Conservation (phyloP, 2,329 filamentous ascomycete genomes). For the Ascosphaera apis region DNA sequence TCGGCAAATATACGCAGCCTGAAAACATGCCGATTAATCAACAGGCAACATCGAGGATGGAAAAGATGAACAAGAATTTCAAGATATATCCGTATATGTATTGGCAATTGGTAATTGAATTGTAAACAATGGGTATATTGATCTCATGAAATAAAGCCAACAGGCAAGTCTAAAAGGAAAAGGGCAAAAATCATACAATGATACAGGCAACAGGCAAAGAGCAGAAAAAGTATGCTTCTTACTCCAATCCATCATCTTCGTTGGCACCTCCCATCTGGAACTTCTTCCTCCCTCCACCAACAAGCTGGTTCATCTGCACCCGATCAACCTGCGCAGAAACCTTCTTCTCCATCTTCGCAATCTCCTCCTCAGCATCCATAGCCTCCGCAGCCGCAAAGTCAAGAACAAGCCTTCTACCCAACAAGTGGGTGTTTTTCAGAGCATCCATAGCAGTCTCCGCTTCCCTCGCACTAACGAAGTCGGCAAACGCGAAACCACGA, state of each 20-base stretch:
- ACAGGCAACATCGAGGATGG: too few relatives aligned
- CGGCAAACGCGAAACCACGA: slow-evolving; percentile 89
- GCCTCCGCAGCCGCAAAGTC: slow-evolving; percentile 79
- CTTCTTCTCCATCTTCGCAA: slow-evolving; percentile 93
- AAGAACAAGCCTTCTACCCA: slow-evolving; percentile 71
- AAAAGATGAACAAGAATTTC: too few relatives aligned
- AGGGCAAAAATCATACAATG: too few relatives aligned
- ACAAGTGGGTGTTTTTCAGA: slow-evolving; percentile 74
- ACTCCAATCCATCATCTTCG: slow-evolving; percentile 39
- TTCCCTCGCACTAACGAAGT: slow-evolving; percentile 80
- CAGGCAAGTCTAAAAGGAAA: too few relatives aligned
- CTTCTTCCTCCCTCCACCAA: slow-evolving; percentile 58
- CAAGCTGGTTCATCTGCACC: slow-evolving; percentile 72
- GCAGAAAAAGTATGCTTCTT: too few relatives aligned
- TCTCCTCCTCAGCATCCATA: slow-evolving; percentile 82
- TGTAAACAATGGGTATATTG: too few relatives aligned
- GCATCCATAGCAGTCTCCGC: slow-evolving; percentile 79
- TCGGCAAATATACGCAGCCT: too few relatives aligned
- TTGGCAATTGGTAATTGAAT: too few relatives aligned
- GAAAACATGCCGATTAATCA: too few relatives aligned
- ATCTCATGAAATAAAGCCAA: too few relatives aligned
- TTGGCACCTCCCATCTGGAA: slow-evolving; percentile 58
- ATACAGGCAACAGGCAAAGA: too few relatives aligned
- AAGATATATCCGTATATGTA: too few relatives aligned
- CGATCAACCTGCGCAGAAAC: slow-evolving; percentile 75